phyloP scores from a whole-genome alignment of 352 stramenopile species.

The Thalassiosira mediterranea region DNA sequence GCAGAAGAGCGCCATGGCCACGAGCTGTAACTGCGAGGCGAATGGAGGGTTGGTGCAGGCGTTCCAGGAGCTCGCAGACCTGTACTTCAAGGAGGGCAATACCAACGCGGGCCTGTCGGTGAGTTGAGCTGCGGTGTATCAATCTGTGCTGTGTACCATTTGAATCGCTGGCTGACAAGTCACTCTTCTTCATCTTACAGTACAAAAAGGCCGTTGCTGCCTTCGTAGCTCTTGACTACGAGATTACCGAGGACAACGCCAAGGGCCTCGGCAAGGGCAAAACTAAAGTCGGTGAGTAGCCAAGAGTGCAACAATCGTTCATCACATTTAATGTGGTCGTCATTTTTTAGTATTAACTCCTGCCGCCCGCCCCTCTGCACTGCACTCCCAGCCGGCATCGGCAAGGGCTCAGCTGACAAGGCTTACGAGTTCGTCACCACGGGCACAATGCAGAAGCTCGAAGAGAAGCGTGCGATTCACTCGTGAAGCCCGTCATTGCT shows the following conservation, averaged over 20 bases:
- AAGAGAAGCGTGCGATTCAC: slow-evolving; percentile 58
- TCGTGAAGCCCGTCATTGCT: too few species aligned
- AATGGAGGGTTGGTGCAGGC: slow-evolving; percentile 63
- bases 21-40: slow-evolving; percentile 36
- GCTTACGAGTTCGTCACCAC: slow-evolving; percentile 73
- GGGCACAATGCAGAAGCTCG: slow-evolving; percentile 74
- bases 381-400: too few species aligned
- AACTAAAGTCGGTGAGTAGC: slow-evolving; percentile 58
- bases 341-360: too few species aligned
- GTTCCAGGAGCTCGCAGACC: slow-evolving; percentile 63
- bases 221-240: slow-evolving; percentile 61
- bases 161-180: background rate
- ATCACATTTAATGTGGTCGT: background rate
- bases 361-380: too few species aligned
- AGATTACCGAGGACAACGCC: slow-evolving; percentile 74
- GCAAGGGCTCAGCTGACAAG: slow-evolving; percentile 66
- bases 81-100: slow-evolving; percentile 69
- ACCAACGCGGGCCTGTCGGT: slow-evolving; percentile 40
- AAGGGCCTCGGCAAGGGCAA: slow-evolving; percentile 66
- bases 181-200: slow-evolving; percentile 19
- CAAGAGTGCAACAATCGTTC: background rate
- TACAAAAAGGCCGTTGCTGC: slow-evolving; percentile 60
- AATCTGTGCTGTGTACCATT: background rate
- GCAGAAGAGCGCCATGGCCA: slow-evolving; percentile 45
- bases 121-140: slow-evolving; percentile 10